Evolutionary conservation across 257 asterid genomes (phyloP).

Genomic region (Cruciata laevipes): DNA sequence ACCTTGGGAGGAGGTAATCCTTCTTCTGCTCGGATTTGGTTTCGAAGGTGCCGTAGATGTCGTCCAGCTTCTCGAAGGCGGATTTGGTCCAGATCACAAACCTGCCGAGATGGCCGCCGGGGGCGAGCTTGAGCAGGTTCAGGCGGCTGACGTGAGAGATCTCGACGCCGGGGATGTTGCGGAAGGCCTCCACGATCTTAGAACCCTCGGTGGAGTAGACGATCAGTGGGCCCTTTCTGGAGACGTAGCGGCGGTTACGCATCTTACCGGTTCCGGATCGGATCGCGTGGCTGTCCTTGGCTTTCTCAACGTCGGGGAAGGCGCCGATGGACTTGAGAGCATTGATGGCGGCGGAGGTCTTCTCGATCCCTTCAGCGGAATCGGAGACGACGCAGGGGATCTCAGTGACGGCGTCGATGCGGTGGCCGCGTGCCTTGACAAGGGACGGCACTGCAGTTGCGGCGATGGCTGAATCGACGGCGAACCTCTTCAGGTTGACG

Average conservation of each 20-base stretch:
- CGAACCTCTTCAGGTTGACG: constrained; percentile 65
- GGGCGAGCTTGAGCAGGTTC: constrained; percentile 63
- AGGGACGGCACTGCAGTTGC: constrained; percentile 67
- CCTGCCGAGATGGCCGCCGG: constrained; percentile 80
- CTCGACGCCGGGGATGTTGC: constrained; percentile 74
- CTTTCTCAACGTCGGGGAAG: constrained; percentile 58
- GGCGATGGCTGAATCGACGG: constrained; percentile 72
- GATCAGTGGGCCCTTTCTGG: constrained; percentile 68
- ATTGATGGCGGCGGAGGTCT: constrained; percentile 57
- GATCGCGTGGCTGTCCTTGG: constrained; percentile 56
- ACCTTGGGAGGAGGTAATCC: constrained; percentile 60
- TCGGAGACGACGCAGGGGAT: constrained; percentile 65
- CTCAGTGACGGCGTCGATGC: constrained; percentile 61
- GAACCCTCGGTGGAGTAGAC: constrained; percentile 83
- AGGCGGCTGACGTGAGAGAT: constrained; percentile 62
- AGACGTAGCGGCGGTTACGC: constrained; percentile 63
- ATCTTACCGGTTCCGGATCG: constrained; percentile 75
- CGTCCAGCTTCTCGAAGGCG: constrained; percentile 69
- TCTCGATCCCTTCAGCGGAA: constrained; percentile 59
- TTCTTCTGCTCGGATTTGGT: constrained; percentile 61
- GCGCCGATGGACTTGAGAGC: constrained; percentile 61
- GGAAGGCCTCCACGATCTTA: constrained; percentile 64
- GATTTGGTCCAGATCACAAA: constrained; percentile 70
- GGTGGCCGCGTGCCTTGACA: constrained; percentile 74
- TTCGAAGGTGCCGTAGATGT: constrained; percentile 58